These are phyloP conservation scores for Phytophthora pluvialis DNA, from an alignment of 352 stramenopile genomes.

Conservation along the genomic window DNA sequence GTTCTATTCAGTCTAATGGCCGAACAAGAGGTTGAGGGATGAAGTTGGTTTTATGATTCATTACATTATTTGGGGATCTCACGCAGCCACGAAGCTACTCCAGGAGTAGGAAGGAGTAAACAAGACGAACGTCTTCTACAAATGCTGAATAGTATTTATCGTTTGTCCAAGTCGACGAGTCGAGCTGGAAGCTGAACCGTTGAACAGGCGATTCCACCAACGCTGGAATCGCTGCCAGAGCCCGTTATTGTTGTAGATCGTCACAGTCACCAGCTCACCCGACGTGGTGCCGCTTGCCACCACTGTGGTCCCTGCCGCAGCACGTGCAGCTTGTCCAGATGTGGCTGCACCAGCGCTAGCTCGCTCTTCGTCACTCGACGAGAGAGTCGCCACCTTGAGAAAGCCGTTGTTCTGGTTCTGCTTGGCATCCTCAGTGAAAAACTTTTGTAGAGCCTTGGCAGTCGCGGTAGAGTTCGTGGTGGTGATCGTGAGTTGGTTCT, in stretches of 20 bases:
- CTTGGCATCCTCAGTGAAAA: slow-evolving; percentile 25
- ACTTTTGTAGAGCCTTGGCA: slow-evolving; percentile 19
- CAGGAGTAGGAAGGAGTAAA: background rate
- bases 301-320: slow-evolving; percentile 16
- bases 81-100: background rate
- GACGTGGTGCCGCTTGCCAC: slow-evolving; percentile 5
- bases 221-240: slow-evolving; percentile 28
- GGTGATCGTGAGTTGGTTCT: slow-evolving; percentile 19
- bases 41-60: background rate
- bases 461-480: slow-evolving; percentile 15
- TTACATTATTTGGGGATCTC: background rate
- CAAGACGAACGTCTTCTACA: background rate
- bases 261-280: slow-evolving; percentile 21
- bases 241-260: slow-evolving; percentile 37
- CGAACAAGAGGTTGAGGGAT: too few relatives aligned
- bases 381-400: slow-evolving; percentile 14
- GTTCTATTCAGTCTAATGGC: background rate
- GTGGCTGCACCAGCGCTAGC: background rate
- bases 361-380: slow-evolving; percentile 6
- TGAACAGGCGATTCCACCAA: slow-evolving; percentile 29
- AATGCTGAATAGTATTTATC: background rate
- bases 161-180: slow-evolving; percentile 1
- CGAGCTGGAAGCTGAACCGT: background rate
- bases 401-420: slow-evolving; percentile 17
- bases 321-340: slow-evolving; percentile 8